Evolutionary conservation across 2,329 filamentous ascomycete species (phyloP).

Genomic region (Grosmannia clavigera): DNA sequence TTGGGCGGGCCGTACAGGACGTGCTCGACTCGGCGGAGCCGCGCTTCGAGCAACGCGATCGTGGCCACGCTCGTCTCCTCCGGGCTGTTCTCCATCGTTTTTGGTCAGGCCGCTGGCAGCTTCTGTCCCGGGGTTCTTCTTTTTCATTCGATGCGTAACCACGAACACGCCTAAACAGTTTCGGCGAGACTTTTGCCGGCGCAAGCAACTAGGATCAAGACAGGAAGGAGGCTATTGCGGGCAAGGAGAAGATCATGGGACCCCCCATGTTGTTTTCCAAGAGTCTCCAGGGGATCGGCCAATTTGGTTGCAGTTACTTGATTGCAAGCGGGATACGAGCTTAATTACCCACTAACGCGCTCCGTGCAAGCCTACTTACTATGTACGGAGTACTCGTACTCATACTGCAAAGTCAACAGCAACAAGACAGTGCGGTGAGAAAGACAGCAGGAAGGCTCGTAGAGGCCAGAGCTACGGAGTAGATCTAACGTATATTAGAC

Average conservation of each 20-base stretch:
- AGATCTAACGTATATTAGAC: too few species aligned
- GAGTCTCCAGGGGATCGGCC: background rate
- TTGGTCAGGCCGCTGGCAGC: background rate
- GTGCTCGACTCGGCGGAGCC: conserved; percentile 47
- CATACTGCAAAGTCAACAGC: background rate
- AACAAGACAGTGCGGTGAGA: background rate
- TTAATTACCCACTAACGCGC: background rate
- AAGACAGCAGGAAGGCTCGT: background rate
- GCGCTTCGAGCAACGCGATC: conserved; percentile 43
- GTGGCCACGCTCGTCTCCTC: conserved; percentile 43
- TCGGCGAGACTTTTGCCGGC: too few species aligned
- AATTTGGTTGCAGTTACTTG: background rate
- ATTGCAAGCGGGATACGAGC: background rate
- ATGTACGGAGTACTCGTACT: too few species aligned
- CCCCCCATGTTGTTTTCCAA: background rate
- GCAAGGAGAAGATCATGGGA: background rate
- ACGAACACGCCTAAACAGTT: too few species aligned
- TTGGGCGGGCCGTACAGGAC: conserved; percentile 37
- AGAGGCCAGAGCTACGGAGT: too few species aligned
- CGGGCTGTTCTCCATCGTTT: conserved; percentile 20
- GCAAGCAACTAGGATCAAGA: too few species aligned
- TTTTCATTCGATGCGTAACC: background rate
- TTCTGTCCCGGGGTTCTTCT: too few species aligned
- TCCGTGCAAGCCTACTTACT: background rate
- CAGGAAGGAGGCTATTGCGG: background rate